Conservation (phyloP, 257 asterid genomes). For the Cruciata laevipes region DNA sequence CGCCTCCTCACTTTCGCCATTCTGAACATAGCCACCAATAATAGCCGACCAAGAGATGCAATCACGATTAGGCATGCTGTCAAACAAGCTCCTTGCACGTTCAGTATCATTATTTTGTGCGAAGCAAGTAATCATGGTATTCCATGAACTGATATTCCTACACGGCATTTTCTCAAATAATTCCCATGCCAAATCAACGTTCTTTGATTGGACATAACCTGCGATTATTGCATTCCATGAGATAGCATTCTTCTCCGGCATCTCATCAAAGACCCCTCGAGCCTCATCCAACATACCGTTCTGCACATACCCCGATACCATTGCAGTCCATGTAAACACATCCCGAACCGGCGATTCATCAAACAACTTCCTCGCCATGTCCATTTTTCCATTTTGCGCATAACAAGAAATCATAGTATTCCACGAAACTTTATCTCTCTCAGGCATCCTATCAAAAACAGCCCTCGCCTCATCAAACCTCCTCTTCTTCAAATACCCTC, state of each 20-base stretch:
- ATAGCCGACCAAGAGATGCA: conserved; percentile 97
- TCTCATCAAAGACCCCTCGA: conserved; percentile 52
- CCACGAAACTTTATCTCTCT: conserved; percentile 75
- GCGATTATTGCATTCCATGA: conserved; percentile 95
- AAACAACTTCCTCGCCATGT: conserved; percentile 62
- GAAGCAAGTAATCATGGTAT: conserved; percentile 84
- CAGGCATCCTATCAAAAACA: conserved; percentile 66
- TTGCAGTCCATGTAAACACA: conserved; percentile 85
- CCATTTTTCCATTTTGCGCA: conserved; percentile 65
- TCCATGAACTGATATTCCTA: conserved; percentile 80
- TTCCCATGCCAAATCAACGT: conserved; percentile 63
- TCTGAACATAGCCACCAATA: conserved; percentile 74
- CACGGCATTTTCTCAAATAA: conserved; percentile 76
- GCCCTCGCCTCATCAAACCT: conserved; percentile 61
- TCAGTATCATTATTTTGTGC: conserved; percentile 60
- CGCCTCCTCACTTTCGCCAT: conserved; percentile 61
- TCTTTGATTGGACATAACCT: conserved; percentile 70
- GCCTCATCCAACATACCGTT: conserved; percentile 73
- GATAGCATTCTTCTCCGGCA: conserved; percentile 78
- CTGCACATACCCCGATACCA: conserved; percentile 84
- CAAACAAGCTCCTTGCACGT: conserved; percentile 58
- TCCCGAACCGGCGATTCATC: conserved; percentile 58
- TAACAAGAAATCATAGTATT: conserved; percentile 77
- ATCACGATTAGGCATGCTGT: conserved; percentile 67
- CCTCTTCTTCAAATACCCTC: conserved; percentile 79